These are phyloP conservation scores for Schizochytrium sp. DNA, from an alignment of 108 stramenopile genomes.

Conservation along the genomic window DNA sequence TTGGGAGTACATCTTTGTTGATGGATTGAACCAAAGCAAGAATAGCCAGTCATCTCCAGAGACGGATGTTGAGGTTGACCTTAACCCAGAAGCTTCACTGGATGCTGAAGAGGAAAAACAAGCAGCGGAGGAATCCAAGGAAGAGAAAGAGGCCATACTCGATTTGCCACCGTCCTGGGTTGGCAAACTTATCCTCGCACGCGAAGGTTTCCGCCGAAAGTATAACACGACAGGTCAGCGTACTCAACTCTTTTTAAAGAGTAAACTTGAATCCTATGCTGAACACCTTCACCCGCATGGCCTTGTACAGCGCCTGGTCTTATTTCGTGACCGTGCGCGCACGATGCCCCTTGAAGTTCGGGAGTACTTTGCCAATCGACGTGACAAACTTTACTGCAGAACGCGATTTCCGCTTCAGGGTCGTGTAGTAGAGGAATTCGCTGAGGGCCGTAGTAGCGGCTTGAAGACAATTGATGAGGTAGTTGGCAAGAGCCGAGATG, in stretches of 20 bases:
- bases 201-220: slow-evolving; percentile 60
- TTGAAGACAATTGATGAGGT: slow-evolving; percentile 62
- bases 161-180: slow-evolving; percentile 79
- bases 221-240: slow-evolving; percentile 77
- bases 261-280: slow-evolving; percentile 82
- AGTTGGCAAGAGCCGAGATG: slow-evolving; percentile 68
- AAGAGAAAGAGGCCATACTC: slow-evolving; percentile 65
- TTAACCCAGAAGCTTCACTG: not conserved
- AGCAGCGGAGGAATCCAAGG: slow-evolving; percentile 39
- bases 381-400: slow-evolving; percentile 75
- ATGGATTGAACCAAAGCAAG: not conserved
- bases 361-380: slow-evolving; percentile 76
- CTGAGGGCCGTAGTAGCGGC: slow-evolving; percentile 70
- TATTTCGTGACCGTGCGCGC: slow-evolving; percentile 73
- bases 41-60: not conserved
- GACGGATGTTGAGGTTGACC: not conserved
- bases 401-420: slow-evolving; percentile 71
- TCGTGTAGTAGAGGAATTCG: slow-evolving; percentile 74
- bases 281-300: slow-evolving; percentile 74
- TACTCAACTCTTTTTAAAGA: slow-evolving; percentile 71
- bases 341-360: slow-evolving; percentile 70
- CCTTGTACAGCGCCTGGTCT: slow-evolving; percentile 72
- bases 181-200: slow-evolving; percentile 65
- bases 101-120: slow-evolving; percentile 55
- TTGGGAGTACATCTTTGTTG: slow-evolving; percentile 77